Base-by-base conservation (phyloP, 768 basidiomycete species). In the Rhodosporidiobolus sp. region DNA sequence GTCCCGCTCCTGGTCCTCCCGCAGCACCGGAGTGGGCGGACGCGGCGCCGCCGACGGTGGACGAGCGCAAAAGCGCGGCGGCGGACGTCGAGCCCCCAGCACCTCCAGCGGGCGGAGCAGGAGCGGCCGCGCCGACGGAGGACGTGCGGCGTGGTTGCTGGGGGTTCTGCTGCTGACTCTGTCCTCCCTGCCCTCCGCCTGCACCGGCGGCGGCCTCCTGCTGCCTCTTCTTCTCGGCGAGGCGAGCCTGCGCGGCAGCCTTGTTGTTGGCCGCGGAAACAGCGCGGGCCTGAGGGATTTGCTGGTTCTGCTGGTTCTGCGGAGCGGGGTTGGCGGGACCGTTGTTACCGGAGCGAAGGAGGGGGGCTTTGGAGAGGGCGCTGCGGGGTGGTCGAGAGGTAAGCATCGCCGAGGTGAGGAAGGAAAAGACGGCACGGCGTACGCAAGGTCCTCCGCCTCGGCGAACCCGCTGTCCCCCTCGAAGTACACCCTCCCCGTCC, bases 381-480 rank as follows among this genome's bases (percentile, higher is more conserved):
- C 56, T 58, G 56, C 50, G 50, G 12, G n/a, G n/a, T n/a, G 22
- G 24, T 6, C 6, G 50, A n/a, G 50, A 11, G 50, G 50, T 43
- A 45, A 24, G 43, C 1, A 9, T 8, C 11, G 6, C 30, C 16
- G 20, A 46, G 22, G 8, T 14, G 0, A 24, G 65, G n/a, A 19
- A 30, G 28, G 38, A 3, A 14, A 49, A 30, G 34, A 35, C 32
- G 30, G 12, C 34, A 50, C 45, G 32, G 35, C 46, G 45, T 17
- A n/a, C 35, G 11, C 48, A 0, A 66, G 12, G 3, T 57, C 65
- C 26, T 58, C 56, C 34, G 17, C 19, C 52, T 67, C 66, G 2
- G n/a, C 66, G 26, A 53, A 67, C 50, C 66, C 66, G 59, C 59
- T 61, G 19, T 67, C 64, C 19, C 52, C 50, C 52, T 32, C 66